phyloP scores from a whole-genome alignment of 2,329 filamentous ascomycete species.

The Beauveria medogensis region DNA sequence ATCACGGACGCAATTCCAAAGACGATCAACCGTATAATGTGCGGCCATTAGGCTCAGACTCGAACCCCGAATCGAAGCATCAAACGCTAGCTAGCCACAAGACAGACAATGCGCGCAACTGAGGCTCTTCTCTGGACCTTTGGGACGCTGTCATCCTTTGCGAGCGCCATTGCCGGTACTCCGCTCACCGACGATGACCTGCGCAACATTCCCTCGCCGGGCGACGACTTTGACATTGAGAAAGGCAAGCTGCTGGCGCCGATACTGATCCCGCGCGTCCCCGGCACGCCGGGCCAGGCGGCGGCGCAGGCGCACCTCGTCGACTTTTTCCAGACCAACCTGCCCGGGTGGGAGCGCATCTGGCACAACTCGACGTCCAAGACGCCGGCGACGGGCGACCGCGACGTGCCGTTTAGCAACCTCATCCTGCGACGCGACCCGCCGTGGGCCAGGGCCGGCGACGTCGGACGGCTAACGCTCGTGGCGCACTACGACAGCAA shows the following conservation, averaged over 20 bases:
- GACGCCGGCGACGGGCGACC: conserved; percentile 66
- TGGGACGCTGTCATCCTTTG: conserved; percentile 13
- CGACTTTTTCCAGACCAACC: conserved; percentile 64
- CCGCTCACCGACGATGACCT: conserved; percentile 69
- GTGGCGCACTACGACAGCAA: conserved; percentile 94
- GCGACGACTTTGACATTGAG: conserved; percentile 69
- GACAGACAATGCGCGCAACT: conserved; percentile 1
- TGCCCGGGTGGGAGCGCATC: conserved; percentile 72
- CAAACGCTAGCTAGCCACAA: not conserved
- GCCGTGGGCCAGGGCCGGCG: conserved; percentile 65
- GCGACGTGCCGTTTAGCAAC: conserved; percentile 75
- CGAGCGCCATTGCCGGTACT: conserved; percentile 31
- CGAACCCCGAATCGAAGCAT: not conserved
- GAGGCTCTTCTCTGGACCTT: conserved; percentile 5
- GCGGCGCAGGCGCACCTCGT: conserved; percentile 74
- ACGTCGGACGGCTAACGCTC: conserved; percentile 73
- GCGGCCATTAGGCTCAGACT: not conserved
- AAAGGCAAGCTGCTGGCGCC: conserved; percentile 71
- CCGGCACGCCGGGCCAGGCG: conserved; percentile 69
- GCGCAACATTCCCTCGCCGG: conserved; percentile 60
- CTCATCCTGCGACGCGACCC: conserved; percentile 82
- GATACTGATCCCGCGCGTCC: conserved; percentile 80
- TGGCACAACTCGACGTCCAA: conserved; percentile 86
- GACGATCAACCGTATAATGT: not conserved
- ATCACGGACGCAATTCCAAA: not conserved